phyloP scores from a whole-genome alignment of 2,329 filamentous ascomycete species.

The Ophiostoma fasciatum region DNA sequence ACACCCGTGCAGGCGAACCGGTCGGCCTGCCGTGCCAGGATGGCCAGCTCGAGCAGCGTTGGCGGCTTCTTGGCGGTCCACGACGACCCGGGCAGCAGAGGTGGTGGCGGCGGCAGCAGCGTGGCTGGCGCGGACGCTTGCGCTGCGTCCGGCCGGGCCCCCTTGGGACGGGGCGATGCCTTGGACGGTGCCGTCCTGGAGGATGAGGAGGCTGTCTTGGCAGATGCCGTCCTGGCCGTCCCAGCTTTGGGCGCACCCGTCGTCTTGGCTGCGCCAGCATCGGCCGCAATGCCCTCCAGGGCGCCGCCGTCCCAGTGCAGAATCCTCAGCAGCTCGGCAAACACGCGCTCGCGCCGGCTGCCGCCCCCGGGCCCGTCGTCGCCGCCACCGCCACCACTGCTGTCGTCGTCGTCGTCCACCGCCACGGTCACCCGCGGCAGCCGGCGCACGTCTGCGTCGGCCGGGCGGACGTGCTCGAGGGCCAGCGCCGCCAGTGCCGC shows the following conservation, averaged over 20 bases:
- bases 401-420: constrained; percentile 49
- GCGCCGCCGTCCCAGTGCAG: constrained; percentile 47
- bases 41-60: constrained; percentile 47
- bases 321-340: constrained; percentile 52
- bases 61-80: constrained; percentile 24
- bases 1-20: constrained; percentile 50
- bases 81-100: constrained; percentile 1
- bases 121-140: neutral
- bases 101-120: no score
- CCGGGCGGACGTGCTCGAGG: constrained; percentile 29
- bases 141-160: neutral
- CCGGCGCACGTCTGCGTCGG: constrained; percentile 29
- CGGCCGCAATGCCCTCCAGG: no score
- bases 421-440: constrained; percentile 51
- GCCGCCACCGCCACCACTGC: neutral
- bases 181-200: neutral
- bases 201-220: no score
- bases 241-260: no score
- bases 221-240: neutral
- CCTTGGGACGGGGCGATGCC: neutral
- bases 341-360: constrained; percentile 42
- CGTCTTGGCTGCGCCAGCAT: no score
- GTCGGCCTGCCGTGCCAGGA: constrained; percentile 56
- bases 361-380: no score
- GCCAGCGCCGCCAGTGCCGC: constrained; percentile 35